These are phyloP conservation scores for Phytophthora chlamydospora DNA, from an alignment of 352 stramenopile genomes.

Conservation along the genomic window DNA sequence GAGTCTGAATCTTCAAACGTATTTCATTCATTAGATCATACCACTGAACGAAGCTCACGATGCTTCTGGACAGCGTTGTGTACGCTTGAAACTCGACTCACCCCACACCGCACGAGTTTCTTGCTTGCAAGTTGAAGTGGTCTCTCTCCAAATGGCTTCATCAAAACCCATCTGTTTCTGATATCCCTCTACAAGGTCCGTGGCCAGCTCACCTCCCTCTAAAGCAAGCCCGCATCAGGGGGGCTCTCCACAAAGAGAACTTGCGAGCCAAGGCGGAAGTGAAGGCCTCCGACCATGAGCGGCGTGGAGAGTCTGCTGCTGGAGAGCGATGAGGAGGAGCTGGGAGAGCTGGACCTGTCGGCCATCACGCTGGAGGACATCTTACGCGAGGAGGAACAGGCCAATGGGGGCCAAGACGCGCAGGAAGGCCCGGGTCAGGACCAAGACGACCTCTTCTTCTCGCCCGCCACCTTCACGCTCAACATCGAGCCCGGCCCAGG, in stretches of 20 bases:
- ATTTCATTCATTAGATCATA: too few species aligned
- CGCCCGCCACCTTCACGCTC: slow-evolving; percentile 70
- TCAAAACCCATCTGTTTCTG: background rate
- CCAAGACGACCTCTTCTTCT: slow-evolving; percentile 74
- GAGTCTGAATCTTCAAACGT: too few species aligned
- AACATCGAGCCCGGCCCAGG: slow-evolving; percentile 65
- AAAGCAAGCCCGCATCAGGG: slow-evolving; percentile 20
- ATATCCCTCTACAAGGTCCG: slow-evolving; percentile 18
- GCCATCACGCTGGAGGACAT: slow-evolving; percentile 79
- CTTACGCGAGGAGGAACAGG: slow-evolving; percentile 69
- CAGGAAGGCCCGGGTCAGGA: slow-evolving; percentile 21
- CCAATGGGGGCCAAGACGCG: slow-evolving; percentile 29
- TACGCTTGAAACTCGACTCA: too few species aligned
- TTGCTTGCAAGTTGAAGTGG: too few species aligned
- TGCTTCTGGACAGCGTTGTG: too few species aligned
- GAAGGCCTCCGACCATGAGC: slow-evolving; percentile 39
- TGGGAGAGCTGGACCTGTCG: slow-evolving; percentile 68
- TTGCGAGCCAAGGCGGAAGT: slow-evolving; percentile 13
- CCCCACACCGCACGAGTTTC: too few species aligned
- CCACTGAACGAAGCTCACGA: too few species aligned
- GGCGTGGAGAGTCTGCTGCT: slow-evolving; percentile 62
- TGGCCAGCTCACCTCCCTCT: slow-evolving; percentile 23
- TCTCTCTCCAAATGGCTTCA: background rate
- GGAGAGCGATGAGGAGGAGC: slow-evolving; percentile 73
- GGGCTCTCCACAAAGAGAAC: slow-evolving; percentile 26